Base-by-base conservation (phyloP, 805 yeast genomes). In the Komagataella mondaviorum region DNA sequence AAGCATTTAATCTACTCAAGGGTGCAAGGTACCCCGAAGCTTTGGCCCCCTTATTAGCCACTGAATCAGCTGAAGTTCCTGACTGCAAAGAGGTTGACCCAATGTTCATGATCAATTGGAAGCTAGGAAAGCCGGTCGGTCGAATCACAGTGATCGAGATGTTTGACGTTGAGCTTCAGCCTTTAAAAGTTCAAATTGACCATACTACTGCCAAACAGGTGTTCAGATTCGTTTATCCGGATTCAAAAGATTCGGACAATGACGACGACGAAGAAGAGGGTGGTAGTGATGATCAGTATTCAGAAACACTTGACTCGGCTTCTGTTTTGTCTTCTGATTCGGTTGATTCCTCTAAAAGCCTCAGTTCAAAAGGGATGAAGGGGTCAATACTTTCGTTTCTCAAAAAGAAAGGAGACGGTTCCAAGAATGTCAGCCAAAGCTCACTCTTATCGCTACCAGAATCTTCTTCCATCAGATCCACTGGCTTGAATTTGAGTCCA, bases 81-180 rank as follows among this genome's bases (percentile, higher is more conserved):
- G n/a, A 45, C 4, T 6, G 64, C 81, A 1, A 61, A 67, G 8
- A 91, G 98, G 97, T 76, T 79, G n/a, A 78, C 85, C 81, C 77
- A 83, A 51, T 30, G 39, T 30, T 30, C 12, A 3, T 30, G 39
- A 30, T 30, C 10, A 30, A 12, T 6, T 30, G 39, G 39, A 30
- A 14, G 12, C 10, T 30, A 6, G 39, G 39, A 30, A 79, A 78
- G 51, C 88, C 95, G 0, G 84, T 91, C 52, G 98, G 96, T 30
- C 97, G 97, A 7, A 88, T 90, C 50, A 77, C 85, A n/a, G 81
- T 90, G 22, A 72, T 90, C 67, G 80, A 80, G 53, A 69, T 75
- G 50, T 81, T 88, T 22, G 77, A 77, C 39, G 70, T 87, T 18
- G 64, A 67, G 1, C 63, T 88, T n/a, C 73, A 76, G 50, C 96